Evolutionary conservation across 2,329 filamentous ascomycete genomes (phyloP).

Genomic region (Talaromyces sp.): DNA sequence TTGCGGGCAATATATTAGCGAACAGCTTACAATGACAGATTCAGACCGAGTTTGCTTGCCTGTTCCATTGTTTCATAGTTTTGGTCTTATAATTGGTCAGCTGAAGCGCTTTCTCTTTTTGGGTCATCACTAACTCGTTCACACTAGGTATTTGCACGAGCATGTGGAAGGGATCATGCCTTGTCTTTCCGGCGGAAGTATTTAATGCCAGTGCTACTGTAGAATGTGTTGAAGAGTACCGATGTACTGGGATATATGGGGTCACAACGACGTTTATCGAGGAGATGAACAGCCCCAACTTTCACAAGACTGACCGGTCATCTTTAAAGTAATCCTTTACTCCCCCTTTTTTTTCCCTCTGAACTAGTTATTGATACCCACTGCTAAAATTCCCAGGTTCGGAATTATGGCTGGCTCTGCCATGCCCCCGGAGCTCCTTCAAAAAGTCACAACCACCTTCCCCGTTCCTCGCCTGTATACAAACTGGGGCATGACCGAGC

Average conservation of each 20-base stretch:
- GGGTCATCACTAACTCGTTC: too few relatives aligned
- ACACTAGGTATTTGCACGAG: too few relatives aligned
- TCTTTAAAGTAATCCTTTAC: background rate
- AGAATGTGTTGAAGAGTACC: background rate
- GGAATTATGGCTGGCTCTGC: background rate
- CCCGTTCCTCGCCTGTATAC: background rate
- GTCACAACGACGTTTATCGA: background rate
- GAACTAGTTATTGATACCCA: too few relatives aligned
- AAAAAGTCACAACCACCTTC: background rate
- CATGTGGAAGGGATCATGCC: background rate
- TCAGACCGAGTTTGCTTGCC: conserved; percentile 67
- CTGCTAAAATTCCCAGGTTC: background rate
- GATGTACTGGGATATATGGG: background rate
- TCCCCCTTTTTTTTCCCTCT: background rate
- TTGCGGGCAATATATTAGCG: background rate
- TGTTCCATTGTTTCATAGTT: conserved; percentile 74
- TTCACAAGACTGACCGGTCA: background rate
- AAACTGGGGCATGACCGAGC: background rate
- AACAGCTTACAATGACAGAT: conserved; percentile 51
- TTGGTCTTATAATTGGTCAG: conserved; percentile 66
- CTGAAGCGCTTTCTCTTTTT: conserved; percentile 43
- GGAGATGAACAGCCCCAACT: background rate
- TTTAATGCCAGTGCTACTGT: background rate
- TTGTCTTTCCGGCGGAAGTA: background rate
- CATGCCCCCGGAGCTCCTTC: background rate